Base-by-base conservation (phyloP, 495 filamentous ascomycete genomes). In the Tuber microsphaerosporum region DNA sequence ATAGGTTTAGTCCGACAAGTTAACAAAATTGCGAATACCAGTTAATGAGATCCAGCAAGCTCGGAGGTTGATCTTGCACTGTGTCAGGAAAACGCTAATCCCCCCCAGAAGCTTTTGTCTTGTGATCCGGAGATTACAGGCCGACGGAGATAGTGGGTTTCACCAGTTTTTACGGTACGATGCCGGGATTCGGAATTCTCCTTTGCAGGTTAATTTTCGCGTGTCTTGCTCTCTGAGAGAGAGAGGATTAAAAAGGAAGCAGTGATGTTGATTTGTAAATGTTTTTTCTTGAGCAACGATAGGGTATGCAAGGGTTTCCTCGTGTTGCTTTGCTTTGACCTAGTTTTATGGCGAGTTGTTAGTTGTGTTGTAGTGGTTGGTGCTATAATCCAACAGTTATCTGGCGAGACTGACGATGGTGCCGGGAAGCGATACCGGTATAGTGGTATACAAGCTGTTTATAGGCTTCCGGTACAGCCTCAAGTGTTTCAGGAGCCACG, bases 241-340 rank as follows among this genome's bases (percentile, higher is more conserved):
- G 46, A 5, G 8, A 7, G 41, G 20, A 31, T 14, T 14, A n/a
- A 14, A 31, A 51, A 51, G 20, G n/a, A n/a, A 51, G 51, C 0
- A 17, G 45, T 46, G 26, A 65, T 65, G n/a, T n/a, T 31, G 56
- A 65, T 26, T 65, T 65, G n/a, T 31, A 16, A 65, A 31, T 65
- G n/a, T 31, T 65, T 65, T 65, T 26, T 43, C 56, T 31, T 31
- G 56, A 65, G 26, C n/a, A 65, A 65, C 56, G 56, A 12, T 31
- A 31, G 31, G 56, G n/a, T 65, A 26, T 65, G 56, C 56, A 65
- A 16, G 56, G 56, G 56, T 65, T 65, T 65, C n/a, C 56, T 65
- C 56, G 56, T 65, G 56, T 65, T 65, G 56, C 56, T 65, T 65
- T 65, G 56, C 56, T 65, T 65, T 65, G 56, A 65, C 56, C n/a